Evolutionary conservation across 805 yeast genomes (phyloP).

Genomic region (Wickerhamiella parazyma): DNA sequence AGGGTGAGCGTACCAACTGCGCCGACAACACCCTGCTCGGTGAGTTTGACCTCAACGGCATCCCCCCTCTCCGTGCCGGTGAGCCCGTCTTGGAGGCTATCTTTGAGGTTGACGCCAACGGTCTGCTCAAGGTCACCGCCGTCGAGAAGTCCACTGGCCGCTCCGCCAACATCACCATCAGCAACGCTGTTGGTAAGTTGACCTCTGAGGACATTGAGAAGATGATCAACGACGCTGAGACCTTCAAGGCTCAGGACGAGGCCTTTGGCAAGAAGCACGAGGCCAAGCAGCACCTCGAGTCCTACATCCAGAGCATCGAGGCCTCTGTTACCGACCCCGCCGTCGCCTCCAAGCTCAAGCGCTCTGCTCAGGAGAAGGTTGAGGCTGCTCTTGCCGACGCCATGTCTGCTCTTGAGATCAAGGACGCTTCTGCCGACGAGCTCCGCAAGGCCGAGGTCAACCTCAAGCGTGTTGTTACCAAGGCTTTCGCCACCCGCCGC

Average conservation of each 20-base stretch:
- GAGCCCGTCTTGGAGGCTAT: constrained; percentile 97
- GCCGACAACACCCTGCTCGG: constrained; percentile 94
- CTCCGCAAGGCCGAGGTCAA: constrained; percentile 98
- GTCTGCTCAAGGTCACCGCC: constrained; percentile 92
- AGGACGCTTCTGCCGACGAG: constrained; percentile 92
- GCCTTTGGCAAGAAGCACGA: constrained; percentile 84
- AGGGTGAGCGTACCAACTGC: constrained; percentile 97
- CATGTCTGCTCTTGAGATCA: constrained; percentile 70
- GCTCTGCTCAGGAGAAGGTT: constrained; percentile 22
- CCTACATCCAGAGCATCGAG: constrained; percentile 89
- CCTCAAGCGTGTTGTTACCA: constrained; percentile 98
- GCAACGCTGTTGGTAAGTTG: constrained; percentile 97
- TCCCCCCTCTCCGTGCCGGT: constrained; percentile 99
- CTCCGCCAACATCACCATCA: constrained; percentile 91
- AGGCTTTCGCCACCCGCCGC: constrained; percentile 92
- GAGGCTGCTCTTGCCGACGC: constrained; percentile 23
- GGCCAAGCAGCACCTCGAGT: constrained; percentile 91
- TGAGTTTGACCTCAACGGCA: constrained; percentile 91
- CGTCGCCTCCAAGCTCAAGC: constrained; percentile 53
- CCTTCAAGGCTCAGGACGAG: constrained; percentile 93
- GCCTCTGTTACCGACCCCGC: constrained; percentile 61
- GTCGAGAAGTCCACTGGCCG: constrained; percentile 98
- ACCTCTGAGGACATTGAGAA: constrained; percentile 96
- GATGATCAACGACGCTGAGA: constrained; percentile 97
- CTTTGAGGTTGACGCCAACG: constrained; percentile 93